These are phyloP conservation scores for Theileria annulata DNA, from an alignment of 169 alveolate species.

Conservation along the genomic window DNA sequence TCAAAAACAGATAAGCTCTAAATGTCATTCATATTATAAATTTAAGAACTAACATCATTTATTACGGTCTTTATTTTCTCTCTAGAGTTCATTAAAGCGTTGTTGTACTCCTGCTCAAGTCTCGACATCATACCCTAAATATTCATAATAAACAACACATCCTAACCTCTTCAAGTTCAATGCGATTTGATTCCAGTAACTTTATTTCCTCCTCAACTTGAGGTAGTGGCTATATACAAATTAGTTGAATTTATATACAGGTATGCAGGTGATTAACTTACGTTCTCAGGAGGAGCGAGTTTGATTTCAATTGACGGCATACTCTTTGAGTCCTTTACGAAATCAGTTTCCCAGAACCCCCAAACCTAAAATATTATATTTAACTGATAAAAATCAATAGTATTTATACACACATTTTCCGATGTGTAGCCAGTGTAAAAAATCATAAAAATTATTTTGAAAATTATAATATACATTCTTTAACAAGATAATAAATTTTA, in stretches of 20 bases:
- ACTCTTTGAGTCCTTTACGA: slow-evolving; percentile 65
- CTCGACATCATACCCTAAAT: slow-evolving; percentile 66
- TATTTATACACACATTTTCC: slow-evolving; percentile 9
- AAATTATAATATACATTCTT: not conserved
- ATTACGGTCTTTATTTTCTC: slow-evolving; percentile 42
- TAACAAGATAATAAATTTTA: not conserved
- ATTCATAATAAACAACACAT: not conserved
- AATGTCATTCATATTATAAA: not conserved
- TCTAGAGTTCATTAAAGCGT: slow-evolving; percentile 47
- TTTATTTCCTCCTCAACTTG: slow-evolving; percentile 73
- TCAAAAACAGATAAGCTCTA: slow-evolving; percentile 38
- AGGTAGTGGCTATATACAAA: slow-evolving; percentile 74
- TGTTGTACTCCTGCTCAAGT: slow-evolving; percentile 55
- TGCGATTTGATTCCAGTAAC: slow-evolving; percentile 66
- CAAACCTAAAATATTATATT: not conserved
- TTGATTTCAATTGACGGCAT: slow-evolving; percentile 79
- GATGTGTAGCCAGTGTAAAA: not conserved
- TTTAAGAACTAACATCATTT: slow-evolving; percentile 27
- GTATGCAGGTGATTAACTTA: slow-evolving; percentile 9
- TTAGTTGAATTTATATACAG: not conserved
- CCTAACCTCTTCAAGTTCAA: slow-evolving; percentile 73
- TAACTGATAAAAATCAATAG: not conserved
- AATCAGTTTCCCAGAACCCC: slow-evolving; percentile 54
- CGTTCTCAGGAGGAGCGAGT: slow-evolving; percentile 78
- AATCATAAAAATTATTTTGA: not conserved